Percentiles rank a stretch among this genome's conserved stretches.
Conservation (phyloP, 1,284 basidiomycete species). For the Trametes sp. region DNA sequence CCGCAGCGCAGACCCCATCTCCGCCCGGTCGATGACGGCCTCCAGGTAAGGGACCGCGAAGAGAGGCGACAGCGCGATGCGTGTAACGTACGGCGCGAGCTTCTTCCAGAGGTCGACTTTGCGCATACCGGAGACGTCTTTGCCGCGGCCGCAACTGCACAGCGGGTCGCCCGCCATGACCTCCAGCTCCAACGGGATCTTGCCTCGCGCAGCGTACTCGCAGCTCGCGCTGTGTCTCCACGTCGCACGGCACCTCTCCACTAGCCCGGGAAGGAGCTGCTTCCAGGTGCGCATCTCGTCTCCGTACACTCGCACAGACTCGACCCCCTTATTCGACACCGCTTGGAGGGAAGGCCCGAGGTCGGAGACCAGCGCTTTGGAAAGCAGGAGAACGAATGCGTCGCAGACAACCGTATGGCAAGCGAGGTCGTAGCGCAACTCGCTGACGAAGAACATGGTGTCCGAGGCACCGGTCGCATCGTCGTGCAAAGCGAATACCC, state of each 20-base stretch:
- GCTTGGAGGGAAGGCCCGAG: constrained; percentile 28
- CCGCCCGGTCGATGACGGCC: neutral
- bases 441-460: constrained; percentile 49
- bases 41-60: constrained; percentile 52
- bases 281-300: constrained; percentile 53
- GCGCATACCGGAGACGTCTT: constrained; percentile 44
- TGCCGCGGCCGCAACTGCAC: constrained; percentile 58
- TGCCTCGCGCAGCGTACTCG: constrained; percentile 47
- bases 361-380: constrained; percentile 38
- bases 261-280: constrained; percentile 52
- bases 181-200: constrained; percentile 44
- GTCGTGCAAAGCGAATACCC: constrained; percentile 44
- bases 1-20: too few relatives aligned
- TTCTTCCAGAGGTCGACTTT: constrained; percentile 41
- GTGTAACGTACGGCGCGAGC: constrained; percentile 50
- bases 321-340: constrained; percentile 11
- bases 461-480: constrained; percentile 25
- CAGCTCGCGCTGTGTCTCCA: constrained; percentile 57
- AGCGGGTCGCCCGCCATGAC: constrained; percentile 44
- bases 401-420: constrained; percentile 55
- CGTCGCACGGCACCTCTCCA: constrained; percentile 55
- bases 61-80: constrained; percentile 55
- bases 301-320: constrained; percentile 26
- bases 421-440: constrained; percentile 53
- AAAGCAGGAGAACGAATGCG: constrained; percentile 45